These are phyloP conservation scores for Boehmeria nivea DNA, from an alignment of 306 rosid genomes.

Conservation along the genomic window DNA sequence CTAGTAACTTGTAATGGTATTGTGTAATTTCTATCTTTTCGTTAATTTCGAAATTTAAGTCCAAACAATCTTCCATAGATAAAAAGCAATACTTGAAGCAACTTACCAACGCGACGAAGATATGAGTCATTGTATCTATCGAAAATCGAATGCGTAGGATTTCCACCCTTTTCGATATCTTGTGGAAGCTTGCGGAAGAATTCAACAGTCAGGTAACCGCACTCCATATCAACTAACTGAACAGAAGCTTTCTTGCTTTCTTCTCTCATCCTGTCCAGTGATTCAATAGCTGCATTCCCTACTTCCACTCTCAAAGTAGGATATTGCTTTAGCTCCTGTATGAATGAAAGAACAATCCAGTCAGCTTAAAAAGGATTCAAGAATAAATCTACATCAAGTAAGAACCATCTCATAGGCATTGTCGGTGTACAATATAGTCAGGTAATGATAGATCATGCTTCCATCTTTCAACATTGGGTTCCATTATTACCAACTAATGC, in stretches of 20 bases:
- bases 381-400: no score
- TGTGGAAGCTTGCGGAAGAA: conserved; percentile 50
- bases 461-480: no score
- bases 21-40: no score
- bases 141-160: conserved; percentile 35
- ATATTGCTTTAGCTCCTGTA: conserved; percentile 40
- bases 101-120: conserved; percentile 38
- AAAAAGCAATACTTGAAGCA: background rate
- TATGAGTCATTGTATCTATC: conserved; percentile 37
- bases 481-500: no score
- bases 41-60: no score
- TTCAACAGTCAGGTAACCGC: conserved; percentile 42
- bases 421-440: no score
- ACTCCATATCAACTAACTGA: conserved; percentile 42
- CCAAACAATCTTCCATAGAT: no score
- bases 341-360: background rate
- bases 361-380: background rate
- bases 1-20: no score
- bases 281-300: conserved; percentile 30
- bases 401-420: no score
- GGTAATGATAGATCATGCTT: no score
- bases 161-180: conserved; percentile 48
- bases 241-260: conserved; percentile 42
- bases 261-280: conserved; percentile 37
- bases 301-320: conserved; percentile 40